A percentile compares a stretch with the other conserved stretches of the same genome.
Evolutionary conservation across 2,329 filamentous ascomycete species (phyloP).

Genomic region (Colletotrichum cereale): DNA sequence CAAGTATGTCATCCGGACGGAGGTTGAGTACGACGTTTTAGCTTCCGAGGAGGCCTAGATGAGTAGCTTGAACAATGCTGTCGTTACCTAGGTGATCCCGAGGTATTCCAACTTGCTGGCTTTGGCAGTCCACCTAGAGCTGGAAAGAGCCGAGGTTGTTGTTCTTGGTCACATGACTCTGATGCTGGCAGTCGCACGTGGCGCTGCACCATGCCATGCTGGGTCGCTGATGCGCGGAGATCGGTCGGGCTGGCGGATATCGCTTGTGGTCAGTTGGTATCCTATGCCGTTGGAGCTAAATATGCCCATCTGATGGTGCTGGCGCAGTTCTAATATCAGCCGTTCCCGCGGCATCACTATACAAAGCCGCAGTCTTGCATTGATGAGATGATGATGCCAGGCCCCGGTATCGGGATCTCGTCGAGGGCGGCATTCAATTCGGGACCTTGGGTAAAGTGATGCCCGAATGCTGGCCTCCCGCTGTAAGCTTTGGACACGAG

Average conservation of each 20-base stretch:
- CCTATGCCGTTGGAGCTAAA: not conserved
- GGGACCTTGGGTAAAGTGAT: not conserved
- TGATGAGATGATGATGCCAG: not conserved
- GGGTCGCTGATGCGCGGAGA: not conserved
- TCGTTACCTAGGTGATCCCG: not conserved
- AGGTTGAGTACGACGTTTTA: slow-evolving; percentile 77
- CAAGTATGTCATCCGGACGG: slow-evolving; percentile 78
- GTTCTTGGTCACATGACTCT: not conserved
- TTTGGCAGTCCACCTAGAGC: not conserved
- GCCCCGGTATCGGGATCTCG: not conserved
- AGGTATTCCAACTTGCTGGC: not conserved
- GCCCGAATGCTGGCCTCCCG: not conserved
- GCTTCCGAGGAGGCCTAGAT: slow-evolving; percentile 32
- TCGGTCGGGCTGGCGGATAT: not conserved
- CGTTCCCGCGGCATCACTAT: not conserved
- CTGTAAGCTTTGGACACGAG: not conserved
- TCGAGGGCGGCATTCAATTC: not conserved
- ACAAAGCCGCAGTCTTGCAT: not conserved
- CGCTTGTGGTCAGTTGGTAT: too few relatives aligned
- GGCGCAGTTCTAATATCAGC: not conserved
- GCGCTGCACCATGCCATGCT: not conserved
- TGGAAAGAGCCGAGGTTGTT: not conserved
- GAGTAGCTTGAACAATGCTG: not conserved
- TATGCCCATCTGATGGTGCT: not conserved
- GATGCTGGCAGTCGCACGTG: not conserved